phyloP scores from a whole-genome alignment of 495 filamentous ascomycete species.

The Thermochaetoides thermophila region DNA sequence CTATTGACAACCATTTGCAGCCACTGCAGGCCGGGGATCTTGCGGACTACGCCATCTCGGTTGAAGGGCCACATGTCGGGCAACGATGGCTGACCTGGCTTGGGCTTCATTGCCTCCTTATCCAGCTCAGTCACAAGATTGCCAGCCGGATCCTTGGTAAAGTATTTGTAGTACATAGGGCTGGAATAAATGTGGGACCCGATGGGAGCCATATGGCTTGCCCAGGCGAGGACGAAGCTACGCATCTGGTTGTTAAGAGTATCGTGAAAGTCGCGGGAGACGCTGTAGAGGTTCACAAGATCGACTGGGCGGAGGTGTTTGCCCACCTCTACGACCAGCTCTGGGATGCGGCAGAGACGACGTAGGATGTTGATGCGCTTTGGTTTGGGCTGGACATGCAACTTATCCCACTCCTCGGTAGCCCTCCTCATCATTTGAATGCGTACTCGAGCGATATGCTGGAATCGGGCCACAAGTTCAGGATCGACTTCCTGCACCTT shows the following conservation, averaged over 20 bases:
- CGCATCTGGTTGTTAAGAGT: slow-evolving; percentile 32
- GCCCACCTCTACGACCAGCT: slow-evolving; percentile 36
- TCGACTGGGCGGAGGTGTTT: slow-evolving; percentile 33
- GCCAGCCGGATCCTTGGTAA: slow-evolving; percentile 32
- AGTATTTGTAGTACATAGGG: slow-evolving; percentile 28
- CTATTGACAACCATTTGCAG: slow-evolving; percentile 17
- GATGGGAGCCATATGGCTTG: slow-evolving; percentile 23
- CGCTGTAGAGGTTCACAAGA: slow-evolving; percentile 41
- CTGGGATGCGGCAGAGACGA: slow-evolving; percentile 29
- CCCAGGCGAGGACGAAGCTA: slow-evolving; percentile 18
- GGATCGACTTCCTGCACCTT: slow-evolving; percentile 2
- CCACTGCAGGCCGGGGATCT: slow-evolving; percentile 17
- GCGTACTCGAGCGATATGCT: slow-evolving; percentile 4
- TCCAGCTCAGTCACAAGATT: slow-evolving; percentile 12
- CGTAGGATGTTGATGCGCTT: slow-evolving; percentile 35
- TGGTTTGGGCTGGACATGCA: background rate
- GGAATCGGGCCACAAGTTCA: slow-evolving; percentile 5
- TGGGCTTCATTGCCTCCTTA: slow-evolving; percentile 5
- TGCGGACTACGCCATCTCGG: slow-evolving; percentile 5
- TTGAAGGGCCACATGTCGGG: slow-evolving; percentile 1
- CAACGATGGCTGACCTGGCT: slow-evolving; percentile 3
- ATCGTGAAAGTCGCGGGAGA: slow-evolving; percentile 40
- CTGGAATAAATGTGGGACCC: slow-evolving; percentile 36
- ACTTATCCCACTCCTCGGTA: slow-evolving; percentile 1
- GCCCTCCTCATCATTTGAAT: slow-evolving; percentile 4